A percentile compares a stretch with the other conserved stretches of the same genome.
phyloP scores from a whole-genome alignment of 225 moss, liverwort and hornwort genomes.

The Physcomitrellopsis africana region DNA sequence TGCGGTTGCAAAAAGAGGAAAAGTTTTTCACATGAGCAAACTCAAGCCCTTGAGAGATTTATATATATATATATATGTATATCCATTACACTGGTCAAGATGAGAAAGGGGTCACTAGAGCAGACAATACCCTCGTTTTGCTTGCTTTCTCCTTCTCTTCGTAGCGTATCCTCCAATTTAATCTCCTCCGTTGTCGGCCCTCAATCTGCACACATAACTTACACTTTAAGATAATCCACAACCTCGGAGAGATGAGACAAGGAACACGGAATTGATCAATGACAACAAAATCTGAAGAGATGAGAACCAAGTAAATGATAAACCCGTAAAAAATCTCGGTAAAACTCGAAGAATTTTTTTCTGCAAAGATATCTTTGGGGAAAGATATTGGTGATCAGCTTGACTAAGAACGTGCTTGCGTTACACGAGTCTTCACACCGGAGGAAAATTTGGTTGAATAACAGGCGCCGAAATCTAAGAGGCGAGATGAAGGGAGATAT shows the following conservation, averaged over 20 bases:
- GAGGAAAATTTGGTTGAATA: too few relatives aligned
- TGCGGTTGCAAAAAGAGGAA: too few relatives aligned
- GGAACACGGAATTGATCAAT: background rate
- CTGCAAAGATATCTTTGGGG: too few relatives aligned
- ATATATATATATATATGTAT: background rate
- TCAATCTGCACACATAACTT: slow-evolving; percentile 60
- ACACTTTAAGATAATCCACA: slow-evolving; percentile 4
- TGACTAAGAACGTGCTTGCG: too few relatives aligned
- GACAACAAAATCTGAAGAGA: slow-evolving; percentile 14
- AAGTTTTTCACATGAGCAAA: too few relatives aligned
- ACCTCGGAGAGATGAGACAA: background rate
- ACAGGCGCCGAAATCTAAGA: too few relatives aligned
- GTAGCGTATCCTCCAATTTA: slow-evolving; percentile 51
- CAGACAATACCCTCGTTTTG: slow-evolving; percentile 65
- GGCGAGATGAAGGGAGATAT: too few relatives aligned
- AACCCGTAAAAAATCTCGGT: background rate
- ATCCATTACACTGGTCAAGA: slow-evolving; percentile 8
- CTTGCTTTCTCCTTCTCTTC: slow-evolving; percentile 66
- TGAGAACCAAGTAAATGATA: slow-evolving; percentile 19
- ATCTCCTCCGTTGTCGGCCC: slow-evolving; percentile 56
- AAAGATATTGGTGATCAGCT: too few relatives aligned
- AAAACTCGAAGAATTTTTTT: background rate
- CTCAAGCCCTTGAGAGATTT: background rate
- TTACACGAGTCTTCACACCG: too few relatives aligned
- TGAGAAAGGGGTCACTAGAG: slow-evolving; percentile 5